phyloP scores from a whole-genome alignment of 768 basidiomycete genomes.

The Gyrodon lividus region DNA sequence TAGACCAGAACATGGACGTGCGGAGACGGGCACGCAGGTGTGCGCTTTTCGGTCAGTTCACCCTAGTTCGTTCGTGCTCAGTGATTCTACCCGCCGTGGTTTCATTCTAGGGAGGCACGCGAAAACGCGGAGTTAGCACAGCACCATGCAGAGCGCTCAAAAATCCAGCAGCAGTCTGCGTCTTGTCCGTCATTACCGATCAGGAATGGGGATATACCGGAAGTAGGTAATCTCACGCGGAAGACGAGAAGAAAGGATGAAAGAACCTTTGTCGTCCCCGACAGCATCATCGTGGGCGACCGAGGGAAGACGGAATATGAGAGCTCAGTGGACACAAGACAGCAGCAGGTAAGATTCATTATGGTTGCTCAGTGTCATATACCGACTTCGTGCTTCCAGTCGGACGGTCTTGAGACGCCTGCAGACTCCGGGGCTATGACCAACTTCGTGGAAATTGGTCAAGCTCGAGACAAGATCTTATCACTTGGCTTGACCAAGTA shows the following conservation, averaged over 20 bases:
- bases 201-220: constrained; percentile 94
- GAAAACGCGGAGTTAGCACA: constrained; percentile 74
- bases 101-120: constrained; percentile 59
- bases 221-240: constrained; percentile 93
- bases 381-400: constrained; percentile 5
- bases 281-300: constrained; percentile 89
- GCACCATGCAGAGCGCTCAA: constrained; percentile 84
- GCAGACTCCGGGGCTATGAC: constrained; percentile 79
- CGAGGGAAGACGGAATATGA: constrained; percentile 73
- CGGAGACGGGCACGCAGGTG: constrained; percentile 78
- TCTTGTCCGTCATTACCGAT: constrained; percentile 81
- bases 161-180: constrained; percentile 93
- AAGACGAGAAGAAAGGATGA: constrained; percentile 88
- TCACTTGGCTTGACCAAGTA: constrained; percentile 91
- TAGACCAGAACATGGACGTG: constrained; percentile 88
- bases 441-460: constrained; percentile 95
- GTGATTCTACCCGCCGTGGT: constrained; percentile 20
- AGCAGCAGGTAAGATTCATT: constrained; percentile 62
- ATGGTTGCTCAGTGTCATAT: neutral
- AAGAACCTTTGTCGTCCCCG: constrained; percentile 85
- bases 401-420: constrained; percentile 78
- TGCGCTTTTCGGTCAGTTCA: constrained; percentile 47
- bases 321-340: constrained; percentile 68
- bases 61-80: constrained; percentile 25
- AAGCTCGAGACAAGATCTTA: constrained; percentile 94